phyloP scores from a whole-genome alignment of 2,329 filamentous ascomycete species.

The Colletotrichum phormii region DNA sequence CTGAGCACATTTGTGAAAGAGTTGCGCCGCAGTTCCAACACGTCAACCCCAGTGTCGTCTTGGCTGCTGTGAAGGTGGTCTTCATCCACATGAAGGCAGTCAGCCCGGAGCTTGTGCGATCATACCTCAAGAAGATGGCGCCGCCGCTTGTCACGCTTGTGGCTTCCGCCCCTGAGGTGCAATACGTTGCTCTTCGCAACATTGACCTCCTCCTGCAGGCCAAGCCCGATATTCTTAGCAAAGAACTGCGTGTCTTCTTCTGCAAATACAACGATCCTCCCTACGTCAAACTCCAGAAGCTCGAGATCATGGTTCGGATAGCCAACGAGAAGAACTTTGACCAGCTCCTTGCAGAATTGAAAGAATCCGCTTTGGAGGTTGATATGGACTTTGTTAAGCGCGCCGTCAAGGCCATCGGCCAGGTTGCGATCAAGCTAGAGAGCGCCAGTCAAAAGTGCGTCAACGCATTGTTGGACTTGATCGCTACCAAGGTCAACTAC shows the following conservation, averaged over 20 bases:
- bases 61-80: slow-evolving; percentile 97
- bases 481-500: slow-evolving; percentile 98
- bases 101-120: slow-evolving; percentile 80
- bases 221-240: slow-evolving; percentile 95
- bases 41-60: slow-evolving; percentile 94
- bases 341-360: slow-evolving; percentile 91
- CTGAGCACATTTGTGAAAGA: slow-evolving; percentile 97
- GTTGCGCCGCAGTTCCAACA: slow-evolving; percentile 98
- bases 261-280: slow-evolving; percentile 99
- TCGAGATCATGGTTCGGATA: slow-evolving; percentile 99
- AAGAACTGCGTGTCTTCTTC: slow-evolving; percentile 98
- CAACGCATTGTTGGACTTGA: slow-evolving; percentile 90
- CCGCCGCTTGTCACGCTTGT: slow-evolving; percentile 94
- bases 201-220: slow-evolving; percentile 96
- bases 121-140: slow-evolving; percentile 98
- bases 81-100: slow-evolving; percentile 95
- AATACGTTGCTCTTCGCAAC: slow-evolving; percentile 96
- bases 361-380: slow-evolving; percentile 97
- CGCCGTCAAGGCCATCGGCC: slow-evolving; percentile 94
- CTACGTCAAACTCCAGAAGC: slow-evolving; percentile 96
- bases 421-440: slow-evolving; percentile 99
- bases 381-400: slow-evolving; percentile 99
- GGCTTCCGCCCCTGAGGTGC: slow-evolving; percentile 94
- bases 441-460: slow-evolving; percentile 95
- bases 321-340: slow-evolving; percentile 97